A percentile compares a stretch with the other conserved stretches of the same genome.
These are phyloP conservation scores for Fabrea salina DNA, from an alignment of 169 alveolate species.

Conservation along the genomic window DNA sequence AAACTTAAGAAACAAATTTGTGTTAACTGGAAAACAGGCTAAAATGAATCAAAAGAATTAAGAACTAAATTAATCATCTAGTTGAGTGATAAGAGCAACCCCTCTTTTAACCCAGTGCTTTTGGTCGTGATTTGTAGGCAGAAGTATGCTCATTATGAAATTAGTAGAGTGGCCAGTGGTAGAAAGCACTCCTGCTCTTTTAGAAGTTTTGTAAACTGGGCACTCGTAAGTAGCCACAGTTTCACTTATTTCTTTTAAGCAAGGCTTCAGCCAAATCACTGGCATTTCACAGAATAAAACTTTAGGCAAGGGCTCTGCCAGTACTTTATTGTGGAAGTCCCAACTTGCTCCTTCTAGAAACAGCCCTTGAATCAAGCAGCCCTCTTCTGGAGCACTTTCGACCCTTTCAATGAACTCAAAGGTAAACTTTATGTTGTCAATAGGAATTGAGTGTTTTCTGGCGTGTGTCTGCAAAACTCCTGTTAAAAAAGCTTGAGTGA, in stretches of 20 bases:
- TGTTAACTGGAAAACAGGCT: too few species aligned
- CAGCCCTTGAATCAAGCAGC: slow-evolving; percentile 88
- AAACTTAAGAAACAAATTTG: too few species aligned
- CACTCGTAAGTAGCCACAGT: slow-evolving; percentile 61
- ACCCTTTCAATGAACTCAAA: slow-evolving; percentile 64
- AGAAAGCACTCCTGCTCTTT: slow-evolving; percentile 85
- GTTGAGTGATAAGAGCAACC: slow-evolving; percentile 89
- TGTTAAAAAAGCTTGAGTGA: slow-evolving; percentile 87
- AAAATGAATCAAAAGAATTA: background rate
- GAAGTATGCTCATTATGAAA: slow-evolving; percentile 79
- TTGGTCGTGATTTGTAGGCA: slow-evolving; percentile 79
- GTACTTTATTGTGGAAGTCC: slow-evolving; percentile 72
- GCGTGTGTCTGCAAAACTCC: slow-evolving; percentile 85
- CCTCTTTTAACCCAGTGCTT: slow-evolving; percentile 93
- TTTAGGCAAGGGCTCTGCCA: slow-evolving; percentile 67
- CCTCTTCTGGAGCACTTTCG: slow-evolving; percentile 70
- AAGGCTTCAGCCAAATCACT: slow-evolving; percentile 68
- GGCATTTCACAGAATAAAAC: slow-evolving; percentile 40
- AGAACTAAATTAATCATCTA: slow-evolving; percentile 67
- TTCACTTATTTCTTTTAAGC: background rate
- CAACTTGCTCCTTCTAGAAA: slow-evolving; percentile 93
- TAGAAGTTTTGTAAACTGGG: slow-evolving; percentile 79
- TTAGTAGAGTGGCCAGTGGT: slow-evolving; percentile 94
- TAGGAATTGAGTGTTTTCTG: slow-evolving; percentile 77
- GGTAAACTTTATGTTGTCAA: slow-evolving; percentile 75